Conservation (phyloP, 768 basidiomycete species). For the Exsudoporus frostii region DNA sequence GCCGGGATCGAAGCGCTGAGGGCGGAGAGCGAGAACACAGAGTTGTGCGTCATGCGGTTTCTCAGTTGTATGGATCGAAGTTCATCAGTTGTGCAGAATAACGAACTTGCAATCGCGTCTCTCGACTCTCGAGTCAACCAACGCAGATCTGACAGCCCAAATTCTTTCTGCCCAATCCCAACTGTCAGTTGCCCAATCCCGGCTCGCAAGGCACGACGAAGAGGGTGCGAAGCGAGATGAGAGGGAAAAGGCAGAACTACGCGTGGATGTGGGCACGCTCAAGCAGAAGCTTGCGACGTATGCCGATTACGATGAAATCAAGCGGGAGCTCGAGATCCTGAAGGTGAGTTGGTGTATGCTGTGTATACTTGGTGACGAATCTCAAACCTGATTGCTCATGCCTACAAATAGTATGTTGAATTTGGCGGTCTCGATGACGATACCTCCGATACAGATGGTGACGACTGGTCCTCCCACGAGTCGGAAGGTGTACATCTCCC, state of each 20-base stretch:
- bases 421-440: slow-evolving; percentile 83
- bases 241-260: slow-evolving; percentile 36
- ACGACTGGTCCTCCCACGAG: slow-evolving; percentile 39
- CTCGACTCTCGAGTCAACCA: slow-evolving; percentile 64
- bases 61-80: not conserved
- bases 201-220: slow-evolving; percentile 15
- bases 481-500: slow-evolving; percentile 67
- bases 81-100: slow-evolving; percentile 13
- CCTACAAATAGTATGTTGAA: slow-evolving; percentile 76
- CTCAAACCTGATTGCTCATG: not conserved
- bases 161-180: slow-evolving; percentile 19
- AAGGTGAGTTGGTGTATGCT: slow-evolving; percentile 54
- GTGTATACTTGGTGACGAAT: no score
- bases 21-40: slow-evolving; percentile 69
- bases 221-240: slow-evolving; percentile 16
- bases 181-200: slow-evolving; percentile 15
- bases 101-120: slow-evolving; percentile 64
- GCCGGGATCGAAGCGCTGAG: slow-evolving; percentile 92
- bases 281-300: slow-evolving; percentile 69
- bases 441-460: slow-evolving; percentile 53
- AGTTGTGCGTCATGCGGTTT: slow-evolving; percentile 47
- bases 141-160: slow-evolving; percentile 14
- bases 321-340: slow-evolving; percentile 97
- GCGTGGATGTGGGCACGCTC: slow-evolving; percentile 64
- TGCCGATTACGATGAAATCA: slow-evolving; percentile 93